Evolutionary conservation across 495 filamentous ascomycete genomes (phyloP).

Genomic region (Penicillium salamii): DNA sequence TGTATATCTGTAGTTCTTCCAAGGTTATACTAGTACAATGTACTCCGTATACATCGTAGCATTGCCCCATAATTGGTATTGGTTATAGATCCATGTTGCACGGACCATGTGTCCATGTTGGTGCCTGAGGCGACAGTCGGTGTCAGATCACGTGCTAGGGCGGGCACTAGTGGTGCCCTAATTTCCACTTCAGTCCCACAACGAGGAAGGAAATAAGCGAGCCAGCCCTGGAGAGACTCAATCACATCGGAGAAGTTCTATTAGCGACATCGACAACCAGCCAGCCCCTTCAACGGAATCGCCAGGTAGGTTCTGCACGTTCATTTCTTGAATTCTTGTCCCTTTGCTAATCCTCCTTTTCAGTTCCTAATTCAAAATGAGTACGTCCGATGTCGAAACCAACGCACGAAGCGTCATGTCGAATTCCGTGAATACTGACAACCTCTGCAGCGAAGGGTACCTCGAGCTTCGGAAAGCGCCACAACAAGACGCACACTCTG

Average conservation of each 20-base stretch:
- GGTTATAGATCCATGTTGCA: too few species aligned
- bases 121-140: too few species aligned
- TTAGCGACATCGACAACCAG: conserved; percentile 49
- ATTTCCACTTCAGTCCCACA: too few species aligned
- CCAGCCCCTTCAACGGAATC: conserved; percentile 51
- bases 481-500: conserved; percentile 99
- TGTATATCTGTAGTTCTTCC: too few species aligned
- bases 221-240: not conserved
- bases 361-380: conserved; percentile 65
- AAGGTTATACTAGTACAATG: too few species aligned
- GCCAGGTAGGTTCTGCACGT: conserved; percentile 40
- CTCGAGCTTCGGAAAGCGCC: conserved; percentile 95
- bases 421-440: conserved; percentile 39
- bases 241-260: conserved; percentile 38
- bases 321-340: not conserved
- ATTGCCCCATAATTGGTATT: too few species aligned
- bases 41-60: too few species aligned
- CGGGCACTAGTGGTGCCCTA: too few species aligned
- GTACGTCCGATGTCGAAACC: conserved; percentile 45
- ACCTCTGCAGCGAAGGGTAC: conserved; percentile 78
- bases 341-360: conserved; percentile 20
- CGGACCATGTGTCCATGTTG: too few species aligned
- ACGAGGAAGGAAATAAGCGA: too few species aligned
- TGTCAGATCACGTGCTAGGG: too few species aligned
- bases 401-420: conserved; percentile 25